These are phyloP conservation scores for Pelargonium australe DNA, from an alignment of 441 rosid species.

Conservation along the genomic window DNA sequence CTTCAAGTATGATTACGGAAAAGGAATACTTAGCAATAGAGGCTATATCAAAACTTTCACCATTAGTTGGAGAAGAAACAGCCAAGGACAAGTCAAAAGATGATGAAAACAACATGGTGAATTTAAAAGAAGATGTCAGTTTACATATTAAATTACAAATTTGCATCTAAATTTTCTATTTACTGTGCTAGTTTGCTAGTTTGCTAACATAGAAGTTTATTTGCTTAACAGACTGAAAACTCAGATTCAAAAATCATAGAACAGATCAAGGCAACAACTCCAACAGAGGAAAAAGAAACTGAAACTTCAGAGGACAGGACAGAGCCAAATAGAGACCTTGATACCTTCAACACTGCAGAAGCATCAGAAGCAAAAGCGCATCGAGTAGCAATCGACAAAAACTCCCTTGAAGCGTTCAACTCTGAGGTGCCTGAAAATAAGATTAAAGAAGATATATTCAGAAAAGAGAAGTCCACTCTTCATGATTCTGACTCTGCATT, in stretches of 20 bases:
- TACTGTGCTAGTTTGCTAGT: neutral
- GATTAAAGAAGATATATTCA: slow-evolving; percentile 23
- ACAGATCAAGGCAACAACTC: slow-evolving; percentile 21
- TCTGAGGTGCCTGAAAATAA: slow-evolving; percentile 7
- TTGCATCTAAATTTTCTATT: neutral
- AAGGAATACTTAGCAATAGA: slow-evolving; percentile 15
- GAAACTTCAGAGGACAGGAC: slow-evolving; percentile 12
- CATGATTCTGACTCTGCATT: slow-evolving; percentile 10
- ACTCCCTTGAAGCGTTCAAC: slow-evolving; percentile 7
- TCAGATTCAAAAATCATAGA: slow-evolving; percentile 16
- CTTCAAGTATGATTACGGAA: slow-evolving; percentile 10
- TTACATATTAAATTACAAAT: neutral
- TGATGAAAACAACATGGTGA: slow-evolving; percentile 16
- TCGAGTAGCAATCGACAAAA: slow-evolving; percentile 17
- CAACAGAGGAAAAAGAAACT: slow-evolving; percentile 15
- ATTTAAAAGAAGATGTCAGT: slow-evolving; percentile 27
- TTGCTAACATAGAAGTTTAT: neutral
- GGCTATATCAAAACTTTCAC: slow-evolving; percentile 15
- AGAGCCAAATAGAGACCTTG: slow-evolving; percentile 17
- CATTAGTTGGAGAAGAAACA: slow-evolving; percentile 15
- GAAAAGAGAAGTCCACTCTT: slow-evolving; percentile 11
- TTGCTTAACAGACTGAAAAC: slow-evolving; percentile 26
- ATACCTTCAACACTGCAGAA: slow-evolving; percentile 9
- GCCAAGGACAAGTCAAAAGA: slow-evolving; percentile 18
- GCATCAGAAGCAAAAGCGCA: slow-evolving; percentile 13